These are phyloP conservation scores for Arxiozyma bovina DNA, from an alignment of 1,139 yeast genomes.

Conservation along the genomic window DNA sequence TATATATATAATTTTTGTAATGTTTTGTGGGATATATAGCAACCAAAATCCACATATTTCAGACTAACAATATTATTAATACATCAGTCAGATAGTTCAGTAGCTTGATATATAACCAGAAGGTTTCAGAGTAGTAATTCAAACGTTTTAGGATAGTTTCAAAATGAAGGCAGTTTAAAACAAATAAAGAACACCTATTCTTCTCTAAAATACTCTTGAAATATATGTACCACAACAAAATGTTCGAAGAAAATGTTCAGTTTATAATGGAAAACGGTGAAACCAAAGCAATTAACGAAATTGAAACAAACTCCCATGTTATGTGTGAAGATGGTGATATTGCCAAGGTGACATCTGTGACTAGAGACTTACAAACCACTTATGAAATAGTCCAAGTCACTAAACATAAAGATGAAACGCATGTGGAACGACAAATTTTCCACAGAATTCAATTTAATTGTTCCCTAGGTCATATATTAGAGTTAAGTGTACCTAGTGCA, in stretches of 20 bases:
- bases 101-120: neutral
- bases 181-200: neutral
- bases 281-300: constrained; percentile 29
- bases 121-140: neutral
- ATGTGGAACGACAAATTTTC: constrained; percentile 14
- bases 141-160: neutral
- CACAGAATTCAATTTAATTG: constrained; percentile 30
- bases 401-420: constrained; percentile 18
- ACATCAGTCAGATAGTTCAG: neutral
- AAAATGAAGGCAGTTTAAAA: neutral
- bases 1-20: too few relatives aligned
- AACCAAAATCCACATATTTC: neutral
- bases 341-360: constrained; percentile 33
- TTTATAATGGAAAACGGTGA: constrained; percentile 37
- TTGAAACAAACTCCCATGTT: constrained; percentile 33
- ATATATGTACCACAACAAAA: neutral
- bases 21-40: neutral
- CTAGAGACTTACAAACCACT: constrained; percentile 37
- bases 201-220: neutral
- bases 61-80: too few relatives aligned
- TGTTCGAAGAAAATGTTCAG: constrained; percentile 32
- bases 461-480: constrained; percentile 32
- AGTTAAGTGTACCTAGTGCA: constrained; percentile 26
- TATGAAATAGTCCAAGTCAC: constrained; percentile 32
- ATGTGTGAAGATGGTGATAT: constrained; percentile 38